Conservation (phyloP, 495 filamentous ascomycete genomes). For the Tuber umbilicatum region DNA sequence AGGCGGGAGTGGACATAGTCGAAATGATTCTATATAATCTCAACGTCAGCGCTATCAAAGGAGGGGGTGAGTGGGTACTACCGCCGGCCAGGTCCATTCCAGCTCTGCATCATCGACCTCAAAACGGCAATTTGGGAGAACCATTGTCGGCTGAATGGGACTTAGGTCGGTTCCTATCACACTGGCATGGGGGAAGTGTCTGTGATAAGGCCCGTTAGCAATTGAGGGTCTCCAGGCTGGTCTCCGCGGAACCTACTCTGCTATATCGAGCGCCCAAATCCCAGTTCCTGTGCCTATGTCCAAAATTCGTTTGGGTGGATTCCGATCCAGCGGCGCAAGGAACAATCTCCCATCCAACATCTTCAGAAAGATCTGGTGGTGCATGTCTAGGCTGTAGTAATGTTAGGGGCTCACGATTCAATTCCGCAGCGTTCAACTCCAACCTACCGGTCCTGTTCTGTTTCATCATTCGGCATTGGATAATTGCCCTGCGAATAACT, state of each 20-base stretch:
- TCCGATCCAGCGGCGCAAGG: constrained; percentile 17
- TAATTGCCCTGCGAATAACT: constrained; percentile 30
- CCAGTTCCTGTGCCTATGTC: constrained; percentile 44
- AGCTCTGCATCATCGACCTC: constrained; percentile 54
- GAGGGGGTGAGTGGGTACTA: background rate
- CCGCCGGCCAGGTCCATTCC: constrained; percentile 42
- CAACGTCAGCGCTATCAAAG: constrained; percentile 39
- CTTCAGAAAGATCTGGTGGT: constrained; percentile 35
- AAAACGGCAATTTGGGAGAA: constrained; percentile 53
- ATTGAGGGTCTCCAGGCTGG: background rate
- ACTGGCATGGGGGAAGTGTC: constrained; percentile 18
- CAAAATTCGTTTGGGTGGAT: constrained; percentile 20
- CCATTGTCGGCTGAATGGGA: constrained; percentile 42
- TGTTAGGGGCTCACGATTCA: constrained; percentile 12
- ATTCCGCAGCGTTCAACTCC: background rate
- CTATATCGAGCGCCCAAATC: constrained; percentile 41
- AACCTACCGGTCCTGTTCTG: constrained; percentile 30
- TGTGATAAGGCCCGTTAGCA: constrained; percentile 4
- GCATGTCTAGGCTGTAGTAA: constrained; percentile 37
- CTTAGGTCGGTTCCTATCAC: constrained; percentile 34
- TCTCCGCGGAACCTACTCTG: constrained; percentile 23
- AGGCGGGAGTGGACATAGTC: constrained; percentile 61
- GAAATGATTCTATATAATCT: constrained; percentile 51
- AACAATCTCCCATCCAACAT: constrained; percentile 24
- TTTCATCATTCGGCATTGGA: constrained; percentile 34